phyloP scores from a whole-genome alignment of 2,329 filamentous ascomycete genomes.

The Cercospora sp. region DNA sequence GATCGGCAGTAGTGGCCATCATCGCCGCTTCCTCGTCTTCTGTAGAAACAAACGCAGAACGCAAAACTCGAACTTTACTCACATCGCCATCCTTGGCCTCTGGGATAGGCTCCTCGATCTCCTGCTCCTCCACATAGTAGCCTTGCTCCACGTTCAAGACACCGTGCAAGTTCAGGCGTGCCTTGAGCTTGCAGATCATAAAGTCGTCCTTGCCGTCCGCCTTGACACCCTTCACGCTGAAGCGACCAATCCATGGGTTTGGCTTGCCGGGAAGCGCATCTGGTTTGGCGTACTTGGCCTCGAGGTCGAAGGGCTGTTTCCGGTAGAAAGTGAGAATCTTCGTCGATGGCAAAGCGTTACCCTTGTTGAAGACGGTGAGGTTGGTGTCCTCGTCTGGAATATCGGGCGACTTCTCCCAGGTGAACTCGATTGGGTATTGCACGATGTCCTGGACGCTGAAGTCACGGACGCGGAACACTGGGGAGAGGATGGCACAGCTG shows the following conservation, averaged over 20 bases:
- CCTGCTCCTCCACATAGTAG: constrained; percentile 97
- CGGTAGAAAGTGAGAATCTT: constrained; percentile 99
- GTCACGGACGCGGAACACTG: constrained; percentile 96
- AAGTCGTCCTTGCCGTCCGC: constrained; percentile 91
- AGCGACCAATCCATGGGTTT: constrained; percentile 93
- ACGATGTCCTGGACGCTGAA: constrained; percentile 97
- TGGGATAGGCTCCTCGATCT: constrained; percentile 89
- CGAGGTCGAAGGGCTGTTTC: constrained; percentile 94
- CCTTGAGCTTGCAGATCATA: constrained; percentile 99
- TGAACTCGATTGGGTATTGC: constrained; percentile 97
- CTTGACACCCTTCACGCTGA: constrained; percentile 97
- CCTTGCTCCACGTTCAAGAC: constrained; percentile 94
- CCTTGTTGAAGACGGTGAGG: constrained; percentile 95
- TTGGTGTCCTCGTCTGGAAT: constrained; percentile 98
- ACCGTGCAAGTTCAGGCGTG: constrained; percentile 92
- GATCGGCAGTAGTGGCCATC: constrained; percentile 19
- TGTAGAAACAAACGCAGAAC: constrained; percentile 28
- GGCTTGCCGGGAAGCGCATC: constrained; percentile 84
- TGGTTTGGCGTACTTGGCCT: constrained; percentile 88
- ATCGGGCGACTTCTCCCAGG: constrained; percentile 97
- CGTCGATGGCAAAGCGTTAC: constrained; percentile 94
- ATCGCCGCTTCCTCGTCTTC: constrained; percentile 26
- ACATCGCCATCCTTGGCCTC: constrained; percentile 73
- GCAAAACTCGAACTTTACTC: constrained; percentile 48
- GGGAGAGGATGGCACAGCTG: constrained; percentile 94